These are phyloP conservation scores for Westerdykella ornata DNA, from an alignment of 2,329 filamentous ascomycete genomes.

Conservation along the genomic window DNA sequence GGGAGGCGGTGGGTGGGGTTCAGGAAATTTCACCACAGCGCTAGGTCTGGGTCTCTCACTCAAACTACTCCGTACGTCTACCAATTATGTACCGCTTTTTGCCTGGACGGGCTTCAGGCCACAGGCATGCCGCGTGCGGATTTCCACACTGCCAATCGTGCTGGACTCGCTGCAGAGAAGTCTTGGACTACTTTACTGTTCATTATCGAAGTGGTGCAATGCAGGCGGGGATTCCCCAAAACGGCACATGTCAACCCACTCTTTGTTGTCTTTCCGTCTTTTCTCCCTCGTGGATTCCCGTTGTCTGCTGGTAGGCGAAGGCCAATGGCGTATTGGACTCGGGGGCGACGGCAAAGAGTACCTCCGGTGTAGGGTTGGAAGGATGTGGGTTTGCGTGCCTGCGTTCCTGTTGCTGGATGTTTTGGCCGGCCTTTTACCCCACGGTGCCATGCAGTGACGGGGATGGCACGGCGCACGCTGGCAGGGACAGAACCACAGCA, in stretches of 20 bases:
- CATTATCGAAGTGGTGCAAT: too few species aligned
- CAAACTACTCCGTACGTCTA: slow-evolving; percentile 9
- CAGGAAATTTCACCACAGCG: slow-evolving; percentile 27
- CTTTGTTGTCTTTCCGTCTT: too few species aligned
- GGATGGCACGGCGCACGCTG: not conserved
- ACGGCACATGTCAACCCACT: slow-evolving; percentile 15
- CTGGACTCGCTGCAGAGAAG: slow-evolving; percentile 12
- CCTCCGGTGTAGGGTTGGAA: not conserved
- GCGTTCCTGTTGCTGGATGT: slow-evolving; percentile 26
- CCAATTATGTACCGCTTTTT: slow-evolving; percentile 16
- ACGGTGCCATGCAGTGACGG: slow-evolving; percentile 29
- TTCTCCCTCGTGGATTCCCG: not conserved
- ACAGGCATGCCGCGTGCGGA: too few species aligned
- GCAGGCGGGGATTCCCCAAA: slow-evolving; percentile 4
- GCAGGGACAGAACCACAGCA: too few species aligned
- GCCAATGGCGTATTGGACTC: not conserved
- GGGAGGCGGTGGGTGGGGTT: slow-evolving; percentile 30
- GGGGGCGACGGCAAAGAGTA: not conserved
- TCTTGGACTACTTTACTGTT: slow-evolving; percentile 5
- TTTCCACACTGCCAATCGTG: slow-evolving; percentile 1
- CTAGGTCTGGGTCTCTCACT: slow-evolving; percentile 20
- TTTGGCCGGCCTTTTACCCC: slow-evolving; percentile 28
- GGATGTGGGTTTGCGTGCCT: slow-evolving; percentile 8
- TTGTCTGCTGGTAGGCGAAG: not conserved
- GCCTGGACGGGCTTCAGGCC: too few species aligned